Percentiles rank a stretch among this genome's conserved stretches.
Evolutionary conservation across 2,329 filamentous ascomycete genomes (phyloP).

Genomic region (Mariannaea elegans): DNA sequence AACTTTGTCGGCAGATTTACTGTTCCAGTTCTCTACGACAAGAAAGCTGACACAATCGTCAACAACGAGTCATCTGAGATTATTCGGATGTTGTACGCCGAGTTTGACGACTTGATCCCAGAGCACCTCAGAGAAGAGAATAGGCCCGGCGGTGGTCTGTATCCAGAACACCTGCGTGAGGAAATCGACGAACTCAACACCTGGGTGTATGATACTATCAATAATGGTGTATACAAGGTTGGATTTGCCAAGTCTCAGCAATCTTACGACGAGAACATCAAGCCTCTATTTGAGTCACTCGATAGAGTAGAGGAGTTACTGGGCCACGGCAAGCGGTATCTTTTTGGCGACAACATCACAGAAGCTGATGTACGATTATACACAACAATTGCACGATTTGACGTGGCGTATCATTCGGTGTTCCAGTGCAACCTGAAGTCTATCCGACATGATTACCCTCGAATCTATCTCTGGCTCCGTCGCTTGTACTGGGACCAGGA

Average conservation of each 20-base stretch:
- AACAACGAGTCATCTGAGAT: slow-evolving; percentile 88
- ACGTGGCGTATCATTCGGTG: slow-evolving; percentile 72
- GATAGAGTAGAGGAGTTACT: slow-evolving; percentile 71
- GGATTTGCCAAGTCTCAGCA: slow-evolving; percentile 74
- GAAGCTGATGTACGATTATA: slow-evolving; percentile 76
- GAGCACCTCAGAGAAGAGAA: slow-evolving; percentile 60
- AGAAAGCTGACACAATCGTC: slow-evolving; percentile 74
- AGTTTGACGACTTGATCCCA: slow-evolving; percentile 71
- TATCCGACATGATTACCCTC: slow-evolving; percentile 71
- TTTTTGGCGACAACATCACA: slow-evolving; percentile 71
- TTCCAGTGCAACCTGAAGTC: slow-evolving; percentile 72
- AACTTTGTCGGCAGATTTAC: slow-evolving; percentile 77
- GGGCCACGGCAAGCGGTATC: slow-evolving; percentile 57
- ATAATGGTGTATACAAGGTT: slow-evolving; percentile 61
- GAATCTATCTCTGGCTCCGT: slow-evolving; percentile 73
- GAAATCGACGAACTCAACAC: slow-evolving; percentile 73
- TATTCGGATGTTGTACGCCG: slow-evolving; percentile 82
- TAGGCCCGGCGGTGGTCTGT: slow-evolving; percentile 62
- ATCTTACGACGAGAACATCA: slow-evolving; percentile 70
- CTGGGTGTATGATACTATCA: slow-evolving; percentile 69
- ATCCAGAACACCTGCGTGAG: slow-evolving; percentile 59
- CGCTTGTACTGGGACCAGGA: slow-evolving; percentile 81
- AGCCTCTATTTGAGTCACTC: slow-evolving; percentile 69
- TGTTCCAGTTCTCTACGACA: slow-evolving; percentile 77
- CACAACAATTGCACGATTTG: slow-evolving; percentile 73